Conservation (phyloP, 2,329 filamentous ascomycete species). For the Arthrobotrys iridis region DNA sequence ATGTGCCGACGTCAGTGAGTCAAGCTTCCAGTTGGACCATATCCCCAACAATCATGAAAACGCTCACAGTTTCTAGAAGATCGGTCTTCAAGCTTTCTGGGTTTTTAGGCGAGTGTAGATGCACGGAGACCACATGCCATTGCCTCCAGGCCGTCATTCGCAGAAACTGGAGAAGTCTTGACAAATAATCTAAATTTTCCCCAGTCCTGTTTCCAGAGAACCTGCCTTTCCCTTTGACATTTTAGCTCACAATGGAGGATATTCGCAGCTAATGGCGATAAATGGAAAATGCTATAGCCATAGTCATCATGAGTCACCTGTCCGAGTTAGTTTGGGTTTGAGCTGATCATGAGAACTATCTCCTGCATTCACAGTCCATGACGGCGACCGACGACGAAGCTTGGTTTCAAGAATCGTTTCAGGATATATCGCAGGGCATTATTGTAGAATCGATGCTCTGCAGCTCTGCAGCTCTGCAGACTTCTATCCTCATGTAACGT, state of each 20-base stretch:
- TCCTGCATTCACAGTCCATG: conserved; percentile 19
- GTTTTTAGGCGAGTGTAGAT: not conserved
- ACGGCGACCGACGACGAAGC: not conserved
- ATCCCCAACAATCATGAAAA: not conserved
- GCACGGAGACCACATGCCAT: conserved; percentile 41
- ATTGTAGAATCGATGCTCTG: no score
- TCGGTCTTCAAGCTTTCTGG: conserved; percentile 10
- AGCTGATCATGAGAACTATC: conserved; percentile 44
- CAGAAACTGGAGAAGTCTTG: conserved; percentile 2
- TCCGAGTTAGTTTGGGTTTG: not conserved
- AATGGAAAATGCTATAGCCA: not conserved
- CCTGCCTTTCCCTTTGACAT: not conserved
- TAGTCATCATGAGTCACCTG: conserved; percentile 34
- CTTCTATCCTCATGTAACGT: conserved; percentile 14
- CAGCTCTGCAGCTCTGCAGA: no score
- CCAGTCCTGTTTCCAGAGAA: not conserved
- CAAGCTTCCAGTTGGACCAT: conserved; percentile 31
- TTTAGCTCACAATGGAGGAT: not conserved
- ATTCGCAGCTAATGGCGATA: conserved; percentile 20
- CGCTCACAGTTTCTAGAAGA: not conserved
- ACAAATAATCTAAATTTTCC: conserved; percentile 22
- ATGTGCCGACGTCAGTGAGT: conserved; percentile 53
- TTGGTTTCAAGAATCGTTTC: not conserved
- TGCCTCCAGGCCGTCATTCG: conserved; percentile 26
- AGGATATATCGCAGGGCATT: conserved; percentile 18